Evolutionary conservation across 2,329 filamentous ascomycete species (phyloP), one percentile per base, ranked within the genome.

Genomic region (Clonostachys solani): DNA sequence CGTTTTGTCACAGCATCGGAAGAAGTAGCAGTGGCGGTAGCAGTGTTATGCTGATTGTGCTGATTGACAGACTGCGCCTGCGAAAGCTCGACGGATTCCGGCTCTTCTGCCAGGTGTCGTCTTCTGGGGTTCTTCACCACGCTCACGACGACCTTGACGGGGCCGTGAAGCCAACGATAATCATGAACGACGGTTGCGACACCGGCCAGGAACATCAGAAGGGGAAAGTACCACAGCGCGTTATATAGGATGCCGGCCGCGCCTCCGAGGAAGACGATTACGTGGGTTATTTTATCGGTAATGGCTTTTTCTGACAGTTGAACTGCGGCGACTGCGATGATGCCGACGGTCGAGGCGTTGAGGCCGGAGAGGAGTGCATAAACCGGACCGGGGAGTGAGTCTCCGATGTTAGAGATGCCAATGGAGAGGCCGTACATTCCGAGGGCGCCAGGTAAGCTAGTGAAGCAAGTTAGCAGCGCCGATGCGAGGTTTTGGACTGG

Each of bases 161-260:
- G 47, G 2, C 40, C 37, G 12, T 48, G 47, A 3, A 51, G n/a
- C 47, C 48, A 51, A 2, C 43, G 44, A 16, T 43, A 46, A 16
- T 47, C 45, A 38, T 43, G 10, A n/a, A 38, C 45, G 12, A 47
- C 18, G 9, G 45, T 43, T 17, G 80, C 65, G 52, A 89, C 87
- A 2, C 73, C 73, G 5, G 61, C 55, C 5, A 86, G 67, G 58
- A 87, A 86, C 63, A 89, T 83, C 5, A 90, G 58, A 0, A 80
- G 55, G 0, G 87, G 87, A 42, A 89, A 90, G 53, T 87, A 91
- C 87, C 86, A 91, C 0, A 90, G 64, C 0, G 84, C 79, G 44
- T 82, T 87, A 54, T 89, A 89, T 42, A 86, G 71, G 52, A 90
- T 65, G 0, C 86, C 87, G 0, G 83, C 84, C 10, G 76, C 72